These are phyloP conservation scores for Lolium multiflorum DNA, from an alignment of 176 grass and related monocot genomes.

Conservation along the genomic window DNA sequence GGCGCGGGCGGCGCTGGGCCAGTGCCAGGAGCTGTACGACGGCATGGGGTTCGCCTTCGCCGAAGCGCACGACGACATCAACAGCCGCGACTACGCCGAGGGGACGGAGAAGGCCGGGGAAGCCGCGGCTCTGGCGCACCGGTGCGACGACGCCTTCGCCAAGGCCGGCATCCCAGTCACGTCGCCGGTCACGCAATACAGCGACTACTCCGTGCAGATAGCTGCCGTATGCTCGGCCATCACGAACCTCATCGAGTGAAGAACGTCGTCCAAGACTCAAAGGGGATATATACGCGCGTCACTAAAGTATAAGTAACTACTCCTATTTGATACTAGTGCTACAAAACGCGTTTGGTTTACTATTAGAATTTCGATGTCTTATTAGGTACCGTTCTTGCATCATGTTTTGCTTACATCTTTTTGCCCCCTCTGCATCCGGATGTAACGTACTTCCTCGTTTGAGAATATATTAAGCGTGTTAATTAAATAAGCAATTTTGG, in stretches of 20 bases:
- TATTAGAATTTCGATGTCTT: background rate
- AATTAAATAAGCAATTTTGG: background rate
- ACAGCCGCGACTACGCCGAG: conserved; percentile 32
- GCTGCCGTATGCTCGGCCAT: conserved; percentile 43
- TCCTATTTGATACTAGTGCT: too few species aligned
- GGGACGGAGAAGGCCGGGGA: conserved; percentile 40
- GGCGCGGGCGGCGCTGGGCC: conserved; percentile 23
- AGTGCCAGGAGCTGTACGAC: conserved; percentile 40
- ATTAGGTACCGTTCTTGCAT: background rate
- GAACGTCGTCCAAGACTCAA: background rate
- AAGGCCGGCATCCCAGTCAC: conserved; percentile 11
- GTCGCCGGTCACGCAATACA: conserved; percentile 36
- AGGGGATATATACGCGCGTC: background rate
- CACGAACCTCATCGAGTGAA: conserved; percentile 55
- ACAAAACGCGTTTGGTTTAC: too few species aligned
- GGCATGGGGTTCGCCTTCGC: conserved; percentile 41
- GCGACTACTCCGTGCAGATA: conserved; percentile 33
- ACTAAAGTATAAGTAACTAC: background rate
- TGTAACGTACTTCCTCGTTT: background rate
- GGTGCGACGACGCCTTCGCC: conserved; percentile 45
- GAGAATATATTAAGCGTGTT: background rate
- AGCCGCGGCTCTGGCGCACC: conserved; percentile 31
- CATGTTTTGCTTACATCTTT: background rate
- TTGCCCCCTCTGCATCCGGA: background rate
- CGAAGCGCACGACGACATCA: conserved; percentile 45